A percentile compares a stretch with the other conserved stretches of the same genome.
These are phyloP conservation scores for Exsudoporus frostii DNA, from an alignment of 768 basidiomycete genomes.

Conservation along the genomic window DNA sequence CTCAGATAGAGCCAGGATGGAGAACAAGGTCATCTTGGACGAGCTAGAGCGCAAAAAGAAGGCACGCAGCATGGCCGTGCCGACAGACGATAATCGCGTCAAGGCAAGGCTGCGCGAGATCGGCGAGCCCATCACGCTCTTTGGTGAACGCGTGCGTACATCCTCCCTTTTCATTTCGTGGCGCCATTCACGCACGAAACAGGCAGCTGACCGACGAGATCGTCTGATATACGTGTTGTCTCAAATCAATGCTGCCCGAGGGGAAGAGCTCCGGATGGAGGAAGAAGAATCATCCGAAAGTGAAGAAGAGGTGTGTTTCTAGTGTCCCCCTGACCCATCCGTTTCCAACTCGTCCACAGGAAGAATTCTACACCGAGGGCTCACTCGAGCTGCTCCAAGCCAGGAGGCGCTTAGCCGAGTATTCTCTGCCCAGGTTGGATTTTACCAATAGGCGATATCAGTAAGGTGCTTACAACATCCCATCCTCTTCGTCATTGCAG, in stretches of 20 bases:
- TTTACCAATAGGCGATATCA: slow-evolving; percentile 52
- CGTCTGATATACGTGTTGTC: slow-evolving; percentile 93
- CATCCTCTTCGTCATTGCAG: slow-evolving; percentile 53
- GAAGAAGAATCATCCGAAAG: slow-evolving; percentile 66
- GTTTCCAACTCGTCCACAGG: slow-evolving; percentile 39
- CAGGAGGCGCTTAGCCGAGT: slow-evolving; percentile 84
- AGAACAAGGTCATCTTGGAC: slow-evolving; percentile 86
- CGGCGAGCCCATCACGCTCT: slow-evolving; percentile 95
- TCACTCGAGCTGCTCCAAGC: slow-evolving; percentile 83
- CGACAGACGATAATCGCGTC: slow-evolving; percentile 94
- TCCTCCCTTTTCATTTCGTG: background rate
- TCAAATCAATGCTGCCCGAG: slow-evolving; percentile 86
- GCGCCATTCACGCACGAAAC: slow-evolving; percentile 19
- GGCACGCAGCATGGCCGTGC: slow-evolving; percentile 88
- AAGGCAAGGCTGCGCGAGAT: slow-evolving; percentile 86
- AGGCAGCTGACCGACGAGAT: slow-evolving; percentile 96
- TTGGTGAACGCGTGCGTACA: slow-evolving; percentile 90
- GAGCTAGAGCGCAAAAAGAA: slow-evolving; percentile 99
- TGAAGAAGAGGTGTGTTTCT: slow-evolving; percentile 66
- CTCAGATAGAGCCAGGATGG: slow-evolving; percentile 69
- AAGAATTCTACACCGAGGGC: slow-evolving; percentile 95
- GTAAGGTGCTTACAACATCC: slow-evolving; percentile 75
- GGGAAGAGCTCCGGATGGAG: slow-evolving; percentile 74
- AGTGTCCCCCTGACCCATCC: background rate
- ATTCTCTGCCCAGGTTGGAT: slow-evolving; percentile 92